Evolutionary conservation across 2,329 filamentous ascomycete species (phyloP), one percentile per base, ranked within the genome.

Genomic region (Ceratocystiopsis brevicomis): DNA sequence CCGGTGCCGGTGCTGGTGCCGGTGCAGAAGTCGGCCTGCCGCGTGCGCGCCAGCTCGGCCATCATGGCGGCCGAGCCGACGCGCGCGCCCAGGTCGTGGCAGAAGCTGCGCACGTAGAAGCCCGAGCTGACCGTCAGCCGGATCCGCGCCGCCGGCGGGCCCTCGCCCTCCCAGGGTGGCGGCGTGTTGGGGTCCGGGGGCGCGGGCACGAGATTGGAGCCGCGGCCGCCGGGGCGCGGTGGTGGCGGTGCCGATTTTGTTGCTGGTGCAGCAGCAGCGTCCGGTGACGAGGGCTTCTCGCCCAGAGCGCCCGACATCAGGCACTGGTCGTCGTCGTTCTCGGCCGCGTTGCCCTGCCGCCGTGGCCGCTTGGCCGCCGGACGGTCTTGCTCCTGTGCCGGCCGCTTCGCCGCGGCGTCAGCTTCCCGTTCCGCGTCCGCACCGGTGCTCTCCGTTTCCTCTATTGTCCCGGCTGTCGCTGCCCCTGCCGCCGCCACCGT

Each of bases 81-180:
- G 51, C 84, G 85, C 50, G 77, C 67, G 18, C 88, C 90, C 4
- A 98, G 69, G 54, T 98, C 90, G 57, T 96, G 86, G 53, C 85
- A 87, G 52, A 98, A 76, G 45, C 82, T 92, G 49, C 90, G 81
- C 14, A 98, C 87, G 59, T 98, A 98, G 67, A 95, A 98, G 36
- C 90, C 90, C 0, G 86, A 93, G 2, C 86, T 86, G 42, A 95
- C 88, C 1, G 83, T 93, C 74, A 98, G 85, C 45, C 81, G 78
- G 47, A 98, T 75, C 55, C 75, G 80, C 40, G 75, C 82, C 1
- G 88, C 90, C 1, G 88, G 76, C 1, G 85, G 76, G 0, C 71
- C 74, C 54, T 76, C 64, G 56, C 67, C 72, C 36, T 62, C 65
- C 72, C 72, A 76, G 0, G 71, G 70, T 8, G 68, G 65, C 6